Evolutionary conservation across 768 basidiomycete genomes (phyloP), one percentile per base, ranked within the genome.

Genomic region (Rhizopogon salebrosus): DNA sequence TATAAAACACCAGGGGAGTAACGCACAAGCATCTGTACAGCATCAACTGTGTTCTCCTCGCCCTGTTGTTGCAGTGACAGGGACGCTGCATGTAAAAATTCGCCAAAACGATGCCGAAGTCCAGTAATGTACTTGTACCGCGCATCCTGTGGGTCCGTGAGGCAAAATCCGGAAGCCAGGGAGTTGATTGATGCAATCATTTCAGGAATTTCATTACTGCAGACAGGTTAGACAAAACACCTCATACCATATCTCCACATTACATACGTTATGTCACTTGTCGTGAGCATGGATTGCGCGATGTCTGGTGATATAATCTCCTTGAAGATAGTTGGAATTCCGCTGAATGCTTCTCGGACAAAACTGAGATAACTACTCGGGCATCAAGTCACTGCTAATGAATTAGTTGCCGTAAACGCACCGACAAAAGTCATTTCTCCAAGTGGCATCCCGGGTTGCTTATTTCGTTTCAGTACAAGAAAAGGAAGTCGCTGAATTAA

Each of bases 351-450:
- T 61, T 87, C 83, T 52, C 85, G 84, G 48, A 93, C 81, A 48
- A 88, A 74, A 56, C 80, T 87, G 46, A 90, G 64, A 66, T 85
- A 80, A 35, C 87, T 87, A 49, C 11, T 31, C 22, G 38, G 35
- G 45, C 16, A 11, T 43, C 20, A 55, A 49, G 43, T 26, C 24
- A 43, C 7, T 27, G 27, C 8, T 36, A 27, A 3, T 27, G 29
- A n/a, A 26, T 49, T 13, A 31, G 39, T 50, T 24, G 22, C 22
- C 31, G 52, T 29, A 41, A 27, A 70, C 76, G 37, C 29, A 84
- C 79, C 90, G 80, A 71, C 91, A 93, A 62, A 93, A 91, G 57
- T 93, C 89, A 65, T 91, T 92, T 11, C 85, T 77, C 91, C 91
- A 94, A 14, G 77, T 57, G 14, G 78, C 77, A 65, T 87, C 79